Base-by-base conservation (phyloP, 1,284 basidiomycete genomes). In the Cutaneotrichosporon sp. region DNA sequence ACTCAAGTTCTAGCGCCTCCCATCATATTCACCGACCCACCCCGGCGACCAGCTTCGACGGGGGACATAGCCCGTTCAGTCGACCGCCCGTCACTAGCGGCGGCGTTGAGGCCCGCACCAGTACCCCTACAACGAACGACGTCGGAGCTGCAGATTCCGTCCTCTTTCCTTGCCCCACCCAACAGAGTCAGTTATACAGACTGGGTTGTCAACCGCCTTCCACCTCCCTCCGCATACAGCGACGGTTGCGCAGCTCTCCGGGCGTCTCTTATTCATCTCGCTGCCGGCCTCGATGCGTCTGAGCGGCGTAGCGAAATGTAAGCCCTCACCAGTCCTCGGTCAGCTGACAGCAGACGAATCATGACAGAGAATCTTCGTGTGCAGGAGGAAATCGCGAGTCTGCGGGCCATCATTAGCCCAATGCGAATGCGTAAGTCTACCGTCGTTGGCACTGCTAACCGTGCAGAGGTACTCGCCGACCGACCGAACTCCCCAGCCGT, bases 371-470 rank as follows among this genome's bases (percentile, higher is more conserved):
- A 79, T 38, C 76, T 88, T 63, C 77, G 87, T 45, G 77, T 86
- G 45, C 82, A 82, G 47, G 88, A 90, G 61, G 88, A 91, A 66
- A 78, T 90, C 25, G 82, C 83, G 54, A 82, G 83, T 10, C 65
- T 91, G 52, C 79, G 86, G 51, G 85, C 82, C 19, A 84, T 82
- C 47, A 79, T 90, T 39, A 84, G 88, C 57, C 87, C 87, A 0
- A 72, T 92, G 55, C 78, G 88, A 42, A 86, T 89, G 81, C 88
- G 68, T 71, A 32, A 55, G 66, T 43, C 5, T 7, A 11, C 46
- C 20, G 5, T 3, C 3, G 9, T 12, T 27, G 19, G 11, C n/a
- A 4, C 17, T 10, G 22, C 9, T 24, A 24, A 16, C n/a, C 32
- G 20, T 10, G 16, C 44, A 46, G 44, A 55, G 39, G 49, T 55